Evolutionary conservation across 2,329 filamentous ascomycete genomes (phyloP).

Genomic region (Aaosphaeria arxii): DNA sequence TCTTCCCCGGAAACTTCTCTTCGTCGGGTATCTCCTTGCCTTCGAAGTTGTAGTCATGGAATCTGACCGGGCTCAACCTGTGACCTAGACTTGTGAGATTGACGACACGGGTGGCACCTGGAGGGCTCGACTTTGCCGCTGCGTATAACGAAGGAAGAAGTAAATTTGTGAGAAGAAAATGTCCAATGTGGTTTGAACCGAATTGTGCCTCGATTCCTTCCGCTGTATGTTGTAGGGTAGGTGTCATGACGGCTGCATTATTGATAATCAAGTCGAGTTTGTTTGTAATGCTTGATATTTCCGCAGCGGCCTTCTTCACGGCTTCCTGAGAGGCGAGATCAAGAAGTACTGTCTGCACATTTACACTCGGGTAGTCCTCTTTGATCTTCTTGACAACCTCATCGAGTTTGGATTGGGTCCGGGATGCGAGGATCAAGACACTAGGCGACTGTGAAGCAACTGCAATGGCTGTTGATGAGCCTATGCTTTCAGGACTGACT

Average conservation of each 20-base stretch:
- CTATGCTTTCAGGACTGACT: constrained; percentile 27
- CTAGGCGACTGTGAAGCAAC: constrained; percentile 25
- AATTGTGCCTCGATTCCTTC: constrained; percentile 50
- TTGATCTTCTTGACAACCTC: constrained; percentile 36
- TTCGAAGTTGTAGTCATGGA: constrained; percentile 45
- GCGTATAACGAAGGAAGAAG: constrained; percentile 39
- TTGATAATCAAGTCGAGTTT: constrained; percentile 45
- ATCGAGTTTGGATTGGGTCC: constrained; percentile 42
- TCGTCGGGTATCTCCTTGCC: constrained; percentile 24
- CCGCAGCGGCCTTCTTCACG: constrained; percentile 33
- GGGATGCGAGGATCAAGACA: constrained; percentile 38
- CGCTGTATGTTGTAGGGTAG: constrained; percentile 25
- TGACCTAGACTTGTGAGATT: constrained; percentile 30
- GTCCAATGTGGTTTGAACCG: constrained; percentile 48
- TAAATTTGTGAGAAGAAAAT: constrained; percentile 45
- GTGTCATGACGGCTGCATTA: constrained; percentile 43
- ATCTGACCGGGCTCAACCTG: constrained; percentile 30
- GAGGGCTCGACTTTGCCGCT: constrained; percentile 28
- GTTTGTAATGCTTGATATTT: constrained; percentile 20
- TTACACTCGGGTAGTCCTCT: constrained; percentile 23
- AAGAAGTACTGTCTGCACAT: constrained; percentile 20
- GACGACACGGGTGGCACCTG: constrained; percentile 21
- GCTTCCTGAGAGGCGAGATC: constrained; percentile 40
- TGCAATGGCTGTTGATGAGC: constrained; percentile 23
- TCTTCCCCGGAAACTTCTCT: constrained; percentile 13